These are phyloP conservation scores for Pleurotus tuoliensis DNA, from an alignment of 768 basidiomycete species.

Conservation along the genomic window DNA sequence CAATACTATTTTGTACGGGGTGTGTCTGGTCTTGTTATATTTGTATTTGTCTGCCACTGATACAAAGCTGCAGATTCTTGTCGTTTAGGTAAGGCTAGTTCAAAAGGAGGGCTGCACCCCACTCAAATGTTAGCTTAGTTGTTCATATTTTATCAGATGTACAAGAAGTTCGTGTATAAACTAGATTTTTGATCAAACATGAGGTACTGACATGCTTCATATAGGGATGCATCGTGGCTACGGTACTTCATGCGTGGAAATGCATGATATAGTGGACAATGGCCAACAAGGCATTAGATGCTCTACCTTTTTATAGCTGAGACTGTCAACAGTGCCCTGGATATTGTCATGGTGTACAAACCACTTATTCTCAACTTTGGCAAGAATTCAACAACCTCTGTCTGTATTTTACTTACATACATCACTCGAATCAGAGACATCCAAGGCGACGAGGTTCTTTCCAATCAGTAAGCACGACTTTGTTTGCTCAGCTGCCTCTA, in stretches of 20 bases:
- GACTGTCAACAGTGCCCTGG: constrained; percentile 11
- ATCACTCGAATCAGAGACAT: background rate
- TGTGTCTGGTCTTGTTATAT: background rate
- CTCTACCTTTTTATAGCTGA: constrained; percentile 14
- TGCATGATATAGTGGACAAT: no score
- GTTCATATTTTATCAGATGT: constrained; percentile 32
- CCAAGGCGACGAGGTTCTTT: constrained; percentile 16
- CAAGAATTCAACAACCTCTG: background rate
- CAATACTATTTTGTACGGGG: constrained; percentile 16
- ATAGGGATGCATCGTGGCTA: constrained; percentile 30
- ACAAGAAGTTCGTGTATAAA: constrained; percentile 21
- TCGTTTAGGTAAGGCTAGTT: background rate
- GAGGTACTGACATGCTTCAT: background rate
- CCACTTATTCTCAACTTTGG: constrained; percentile 10
- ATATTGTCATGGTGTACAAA: constrained; percentile 14
- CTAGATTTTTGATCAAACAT: background rate
- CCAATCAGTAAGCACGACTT: constrained; percentile 22
- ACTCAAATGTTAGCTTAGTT: constrained; percentile 14
- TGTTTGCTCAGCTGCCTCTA: background rate
- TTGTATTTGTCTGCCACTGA: constrained; percentile 19
- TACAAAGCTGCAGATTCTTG: background rate
- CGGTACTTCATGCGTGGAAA: constrained; percentile 24
- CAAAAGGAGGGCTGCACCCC: no score
- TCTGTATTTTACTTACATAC: background rate
- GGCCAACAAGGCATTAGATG: background rate